Base-by-base conservation (phyloP, 306 rosid species). In the Begonia fuchsioides region DNA sequence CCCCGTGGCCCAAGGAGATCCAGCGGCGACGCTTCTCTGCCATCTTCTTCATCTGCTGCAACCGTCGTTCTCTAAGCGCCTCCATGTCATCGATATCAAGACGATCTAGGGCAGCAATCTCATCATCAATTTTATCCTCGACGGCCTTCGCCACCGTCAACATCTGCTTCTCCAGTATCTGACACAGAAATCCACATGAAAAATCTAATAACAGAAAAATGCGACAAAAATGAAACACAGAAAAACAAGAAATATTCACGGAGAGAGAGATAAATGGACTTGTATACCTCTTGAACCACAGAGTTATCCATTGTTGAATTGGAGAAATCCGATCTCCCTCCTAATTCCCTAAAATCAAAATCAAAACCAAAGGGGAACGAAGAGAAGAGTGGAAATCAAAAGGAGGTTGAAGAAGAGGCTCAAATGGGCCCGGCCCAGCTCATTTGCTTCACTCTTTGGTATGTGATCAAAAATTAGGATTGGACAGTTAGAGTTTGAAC, bases 31-130 rank as follows among this genome's bases (percentile, higher is more conserved):
- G 92, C 73, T 79, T 90, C 86, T 81, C 95, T 11, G 98, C 82
- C 94, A 81, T 79, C 66, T 81, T 90, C 84, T 90, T 90, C 95
- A 90, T 85, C 80, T 90, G 94, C 62, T 85, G 94, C 12, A 90
- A 51, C 50, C 95, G 70, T 53, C 98, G 82, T 63, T 90, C 95
- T 43, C 98, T 68, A 13, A 85, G 67, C 8, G 53, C 92, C 68
- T 90, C 98, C 7, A 85, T 49, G 52, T 90, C 94, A 44, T 90
- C 98, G 3, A 35, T 14, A 47, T 90, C 98, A 1, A 90, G 71
- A 43, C 92, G 94, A n/a, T 90, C 95, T 9, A 90, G 60, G 17
- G 95, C 87, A 1, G 80, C 65, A 63, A 90, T 90, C 76, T 90
- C 87, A 0, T 84, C 98, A 15, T 90, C 95, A 17, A 90, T 73